phyloP scores from a whole-genome alignment of 1,139 yeast genomes.

The Nakaseomyces sp. region DNA sequence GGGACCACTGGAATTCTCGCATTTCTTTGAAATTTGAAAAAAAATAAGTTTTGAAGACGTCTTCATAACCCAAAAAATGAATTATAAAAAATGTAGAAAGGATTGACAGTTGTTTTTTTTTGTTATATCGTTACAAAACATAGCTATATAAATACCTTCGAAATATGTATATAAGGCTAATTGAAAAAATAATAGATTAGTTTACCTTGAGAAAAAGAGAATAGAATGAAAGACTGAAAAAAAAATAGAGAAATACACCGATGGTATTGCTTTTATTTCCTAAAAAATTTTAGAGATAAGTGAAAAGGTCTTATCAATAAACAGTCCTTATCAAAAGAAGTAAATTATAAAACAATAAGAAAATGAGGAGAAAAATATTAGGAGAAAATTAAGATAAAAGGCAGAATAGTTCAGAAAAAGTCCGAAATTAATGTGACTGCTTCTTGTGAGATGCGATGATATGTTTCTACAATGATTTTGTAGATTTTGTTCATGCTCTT shows the following conservation, averaged over 20 bases:
- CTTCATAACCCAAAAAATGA: too few relatives aligned
- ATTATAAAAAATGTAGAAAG: too few relatives aligned
- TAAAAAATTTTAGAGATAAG: too few relatives aligned
- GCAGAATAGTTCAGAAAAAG: not conserved
- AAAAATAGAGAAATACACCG: not conserved
- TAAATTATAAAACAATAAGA: not conserved
- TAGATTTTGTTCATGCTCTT: too few relatives aligned
- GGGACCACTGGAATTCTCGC: too few relatives aligned
- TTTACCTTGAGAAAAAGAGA: not conserved
- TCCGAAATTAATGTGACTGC: not conserved
- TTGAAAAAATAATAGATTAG: not conserved
- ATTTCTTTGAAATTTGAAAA: too few relatives aligned
- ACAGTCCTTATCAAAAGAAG: not conserved
- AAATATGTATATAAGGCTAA: not conserved
- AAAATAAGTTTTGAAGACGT: too few relatives aligned
- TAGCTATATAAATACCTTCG: not conserved
- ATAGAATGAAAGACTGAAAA: not conserved
- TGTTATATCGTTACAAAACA: conserved; percentile 1
- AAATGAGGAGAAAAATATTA: not conserved
- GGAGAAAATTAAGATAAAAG: not conserved
- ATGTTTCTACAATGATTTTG: too few relatives aligned
- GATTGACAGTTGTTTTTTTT: too few relatives aligned
- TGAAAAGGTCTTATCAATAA: not conserved
- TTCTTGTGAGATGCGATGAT: too few relatives aligned
- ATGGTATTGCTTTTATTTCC: not conserved